Evolutionary conservation across 345 rosid species (phyloP).

Genomic region (Cochlearia excelsa): DNA sequence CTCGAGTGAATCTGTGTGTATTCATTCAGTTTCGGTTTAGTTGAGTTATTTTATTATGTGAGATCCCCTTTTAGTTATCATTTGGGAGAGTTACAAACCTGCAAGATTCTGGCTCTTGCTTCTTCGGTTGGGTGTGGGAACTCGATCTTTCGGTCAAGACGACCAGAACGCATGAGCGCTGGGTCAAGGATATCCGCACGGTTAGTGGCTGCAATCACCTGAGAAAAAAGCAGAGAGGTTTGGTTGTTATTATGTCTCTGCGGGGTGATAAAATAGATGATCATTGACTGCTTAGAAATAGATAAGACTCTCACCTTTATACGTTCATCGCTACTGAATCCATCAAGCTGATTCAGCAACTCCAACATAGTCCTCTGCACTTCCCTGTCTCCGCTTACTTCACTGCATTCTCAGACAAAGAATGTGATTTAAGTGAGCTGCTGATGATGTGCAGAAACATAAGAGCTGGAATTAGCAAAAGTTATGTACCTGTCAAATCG

Average conservation of each 20-base stretch:
- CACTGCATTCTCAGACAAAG: conserved; percentile 52
- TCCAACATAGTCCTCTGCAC: not conserved
- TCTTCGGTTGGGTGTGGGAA: conserved; percentile 90
- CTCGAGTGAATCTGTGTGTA: conserved; percentile 70
- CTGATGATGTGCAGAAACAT: not conserved
- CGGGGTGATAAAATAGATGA: not conserved
- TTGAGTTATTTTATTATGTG: not conserved
- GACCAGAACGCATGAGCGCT: conserved; percentile 43
- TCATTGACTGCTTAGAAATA: not conserved
- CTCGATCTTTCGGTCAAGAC: conserved; percentile 90
- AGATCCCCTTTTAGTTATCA: too few relatives aligned
- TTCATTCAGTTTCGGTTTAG: not conserved
- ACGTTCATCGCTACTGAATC: not conserved
- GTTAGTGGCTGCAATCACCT: conserved; percentile 44
- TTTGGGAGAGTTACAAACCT: conserved; percentile 36
- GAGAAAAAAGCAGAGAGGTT: not conserved
- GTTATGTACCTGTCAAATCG: conserved; percentile 6
- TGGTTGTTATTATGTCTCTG: conserved; percentile 2
- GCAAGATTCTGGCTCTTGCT: conserved; percentile 86
- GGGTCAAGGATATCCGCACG: not conserved
- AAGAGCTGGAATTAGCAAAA: not conserved
- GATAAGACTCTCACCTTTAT: not conserved
- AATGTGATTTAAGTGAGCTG: conserved; percentile 12
- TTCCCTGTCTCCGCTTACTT: conserved; percentile 21
- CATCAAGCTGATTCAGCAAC: not conserved